Evolutionary conservation across 2,329 filamentous ascomycete species (phyloP).

Genomic region (Aspergillus arachidicola): DNA sequence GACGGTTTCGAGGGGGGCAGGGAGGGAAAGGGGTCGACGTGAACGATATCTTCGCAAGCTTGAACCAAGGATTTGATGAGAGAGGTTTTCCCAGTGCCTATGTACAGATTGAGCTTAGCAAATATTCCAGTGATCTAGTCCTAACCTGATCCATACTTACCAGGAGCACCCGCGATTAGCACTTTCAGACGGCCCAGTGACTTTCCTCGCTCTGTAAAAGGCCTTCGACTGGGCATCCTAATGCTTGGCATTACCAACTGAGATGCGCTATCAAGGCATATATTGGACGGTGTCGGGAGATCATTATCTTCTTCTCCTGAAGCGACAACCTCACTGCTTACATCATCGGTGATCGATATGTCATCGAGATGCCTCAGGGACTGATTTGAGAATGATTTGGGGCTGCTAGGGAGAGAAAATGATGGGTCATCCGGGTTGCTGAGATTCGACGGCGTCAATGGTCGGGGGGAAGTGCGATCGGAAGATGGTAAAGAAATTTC

Average conservation of each 20-base stretch:
- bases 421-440: constrained; percentile 51
- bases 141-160: constrained; percentile 48
- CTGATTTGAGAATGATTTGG: constrained; percentile 61
- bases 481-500: constrained; percentile 25
- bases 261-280: constrained; percentile 44
- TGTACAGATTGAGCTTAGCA: neutral
- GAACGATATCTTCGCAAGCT: constrained; percentile 86
- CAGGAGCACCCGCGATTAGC: constrained; percentile 78
- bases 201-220: constrained; percentile 86
- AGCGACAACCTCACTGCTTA: constrained; percentile 56
- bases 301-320: constrained; percentile 60
- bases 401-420: constrained; percentile 59
- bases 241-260: constrained; percentile 99
- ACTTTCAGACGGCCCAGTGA: constrained; percentile 84
- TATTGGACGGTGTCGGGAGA: constrained; percentile 27
- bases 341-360: constrained; percentile 57
- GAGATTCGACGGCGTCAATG: constrained; percentile 51
- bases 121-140: neutral
- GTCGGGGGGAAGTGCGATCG: constrained; percentile 38
- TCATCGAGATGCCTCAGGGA: constrained; percentile 63
- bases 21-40: constrained; percentile 69
- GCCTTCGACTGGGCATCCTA: constrained; percentile 81
- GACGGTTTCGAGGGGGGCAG: constrained; percentile 19
- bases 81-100: constrained; percentile 85
- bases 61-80: constrained; percentile 88